A percentile compares a stretch with the other conserved stretches of the same genome.
Evolutionary conservation across 441 rosid genomes (phyloP).

Genomic region (Arabidopsis lyrata): DNA sequence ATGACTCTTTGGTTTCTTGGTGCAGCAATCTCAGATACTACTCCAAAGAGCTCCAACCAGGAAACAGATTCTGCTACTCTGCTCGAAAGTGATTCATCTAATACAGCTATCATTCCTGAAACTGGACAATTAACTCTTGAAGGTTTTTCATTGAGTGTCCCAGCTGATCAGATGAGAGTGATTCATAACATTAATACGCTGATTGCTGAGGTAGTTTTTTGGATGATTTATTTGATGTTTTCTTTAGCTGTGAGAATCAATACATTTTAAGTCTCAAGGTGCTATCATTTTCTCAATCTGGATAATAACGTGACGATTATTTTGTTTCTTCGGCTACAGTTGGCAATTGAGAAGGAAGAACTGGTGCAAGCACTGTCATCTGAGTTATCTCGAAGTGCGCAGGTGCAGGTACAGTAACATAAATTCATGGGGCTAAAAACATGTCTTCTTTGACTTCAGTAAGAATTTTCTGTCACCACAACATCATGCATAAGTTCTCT

Average conservation of each 20-base stretch:
- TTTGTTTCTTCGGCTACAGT: constrained; percentile 56
- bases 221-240: constrained; percentile 7
- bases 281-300: constrained; percentile 31
- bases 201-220: constrained; percentile 73
- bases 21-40: constrained; percentile 49
- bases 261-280: constrained; percentile 16
- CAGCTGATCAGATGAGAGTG: constrained; percentile 80
- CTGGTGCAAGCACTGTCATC: constrained; percentile 78
- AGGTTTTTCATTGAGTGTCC: constrained; percentile 65
- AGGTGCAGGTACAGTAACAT: constrained; percentile 64
- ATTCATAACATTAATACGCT: constrained; percentile 74
- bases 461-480: constrained; percentile 9
- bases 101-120: constrained; percentile 50
- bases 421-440: constrained; percentile 2
- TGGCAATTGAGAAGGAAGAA: constrained; percentile 91
- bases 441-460: constrained; percentile 2
- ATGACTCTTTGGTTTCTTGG: constrained; percentile 29
- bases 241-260: constrained; percentile 25
- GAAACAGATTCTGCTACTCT: constrained; percentile 50
- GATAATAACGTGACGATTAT: constrained; percentile 25
- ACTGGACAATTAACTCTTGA: constrained; percentile 55
- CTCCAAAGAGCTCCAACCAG: constrained; percentile 49
- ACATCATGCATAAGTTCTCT: constrained; percentile 7
- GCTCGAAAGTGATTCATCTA: constrained; percentile 51
- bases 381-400: constrained; percentile 76